Conservation (phyloP, 129 eudicot genomes). For the Flaveria trinervia region DNA sequence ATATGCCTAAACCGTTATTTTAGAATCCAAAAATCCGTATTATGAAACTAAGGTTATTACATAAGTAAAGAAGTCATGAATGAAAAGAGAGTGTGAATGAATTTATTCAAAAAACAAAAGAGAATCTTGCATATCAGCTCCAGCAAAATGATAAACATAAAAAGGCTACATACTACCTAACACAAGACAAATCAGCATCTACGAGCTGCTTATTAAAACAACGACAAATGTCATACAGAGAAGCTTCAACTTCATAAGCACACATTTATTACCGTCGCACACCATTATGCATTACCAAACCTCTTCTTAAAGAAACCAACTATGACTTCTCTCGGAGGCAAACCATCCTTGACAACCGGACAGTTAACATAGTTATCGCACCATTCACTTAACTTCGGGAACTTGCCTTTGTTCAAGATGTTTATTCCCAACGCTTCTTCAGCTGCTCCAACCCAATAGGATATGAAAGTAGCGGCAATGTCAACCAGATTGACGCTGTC, state of each 20-base stretch:
- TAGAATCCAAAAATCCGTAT: too few relatives aligned
- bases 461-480: slow-evolving; percentile 26
- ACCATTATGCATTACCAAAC: slow-evolving; percentile 14
- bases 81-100: too few relatives aligned
- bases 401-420: slow-evolving; percentile 29
- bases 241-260: slow-evolving; percentile 15
- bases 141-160: too few relatives aligned
- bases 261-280: neutral
- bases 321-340: slow-evolving; percentile 34
- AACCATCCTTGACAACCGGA: slow-evolving; percentile 22
- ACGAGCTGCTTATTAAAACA: slow-evolving; percentile 8
- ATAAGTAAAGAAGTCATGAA: too few relatives aligned
- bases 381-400: slow-evolving; percentile 30
- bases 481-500: slow-evolving; percentile 34
- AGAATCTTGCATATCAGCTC: too few relatives aligned
- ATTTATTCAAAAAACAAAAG: too few relatives aligned
- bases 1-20: too few relatives aligned
- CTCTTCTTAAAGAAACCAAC: neutral
- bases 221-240: neutral
- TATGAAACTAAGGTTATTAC: too few relatives aligned
- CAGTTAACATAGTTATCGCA: slow-evolving; percentile 17
- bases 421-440: slow-evolving; percentile 22
- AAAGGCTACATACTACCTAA: neutral
- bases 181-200: slow-evolving; percentile 1
- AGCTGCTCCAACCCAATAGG: slow-evolving; percentile 35